A percentile compares a stretch with the other conserved stretches of the same genome.
phyloP scores from a whole-genome alignment of 1,139 yeast genomes.

The Scheffersomyces titani region DNA sequence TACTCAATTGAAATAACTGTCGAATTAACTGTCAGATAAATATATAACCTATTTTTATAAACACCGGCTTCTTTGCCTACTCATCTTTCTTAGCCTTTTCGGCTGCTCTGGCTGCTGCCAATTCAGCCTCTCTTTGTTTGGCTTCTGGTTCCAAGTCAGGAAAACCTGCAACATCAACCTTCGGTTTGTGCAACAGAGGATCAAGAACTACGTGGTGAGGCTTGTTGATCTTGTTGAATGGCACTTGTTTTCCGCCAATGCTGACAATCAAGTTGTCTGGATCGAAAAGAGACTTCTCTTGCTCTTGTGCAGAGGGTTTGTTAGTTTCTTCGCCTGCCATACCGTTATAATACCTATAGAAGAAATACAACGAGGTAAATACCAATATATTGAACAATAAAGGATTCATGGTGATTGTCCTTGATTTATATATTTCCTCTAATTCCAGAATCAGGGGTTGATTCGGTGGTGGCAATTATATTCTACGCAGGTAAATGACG shows the following conservation, averaged over 20 bases:
- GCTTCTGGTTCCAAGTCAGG: conserved; percentile 27
- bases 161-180: conserved; percentile 14
- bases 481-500: neutral
- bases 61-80: neutral
- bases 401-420: conserved; percentile 4
- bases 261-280: conserved; percentile 26
- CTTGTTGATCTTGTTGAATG: conserved; percentile 37
- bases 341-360: conserved; percentile 4
- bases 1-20: too few relatives aligned
- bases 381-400: conserved; percentile 4
- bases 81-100: conserved; percentile 1
- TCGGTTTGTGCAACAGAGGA: conserved; percentile 25
- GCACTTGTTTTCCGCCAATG: conserved; percentile 40
- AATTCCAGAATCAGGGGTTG: neutral
- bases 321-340: conserved; percentile 4
- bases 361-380: conserved; percentile 1
- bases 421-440: neutral
- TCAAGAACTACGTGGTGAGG: conserved; percentile 44
- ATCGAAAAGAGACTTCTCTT: conserved; percentile 15
- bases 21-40: neutral
- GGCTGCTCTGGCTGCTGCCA: conserved; percentile 5
- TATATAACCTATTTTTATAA: neutral
- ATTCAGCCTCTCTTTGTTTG: conserved; percentile 13
- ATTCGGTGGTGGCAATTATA: neutral
- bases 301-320: conserved; percentile 15